Percentiles rank a stretch among this genome's conserved stretches.
phyloP scores from a whole-genome alignment of 352 stramenopile genomes.

The Globisporangium nodosum region DNA sequence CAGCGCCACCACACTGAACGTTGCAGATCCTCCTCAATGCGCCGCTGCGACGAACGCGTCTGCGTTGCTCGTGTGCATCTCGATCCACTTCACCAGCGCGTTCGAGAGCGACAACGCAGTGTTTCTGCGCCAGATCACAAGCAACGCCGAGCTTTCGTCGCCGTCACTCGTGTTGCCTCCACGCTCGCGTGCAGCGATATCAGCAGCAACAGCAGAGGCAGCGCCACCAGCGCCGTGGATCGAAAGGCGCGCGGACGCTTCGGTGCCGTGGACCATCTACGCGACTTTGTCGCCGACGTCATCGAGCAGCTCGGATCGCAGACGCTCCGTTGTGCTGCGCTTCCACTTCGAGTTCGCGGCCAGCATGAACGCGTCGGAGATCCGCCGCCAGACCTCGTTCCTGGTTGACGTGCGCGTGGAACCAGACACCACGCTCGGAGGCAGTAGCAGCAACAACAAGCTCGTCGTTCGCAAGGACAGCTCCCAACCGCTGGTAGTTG shows the following conservation, averaged over 20 bases:
- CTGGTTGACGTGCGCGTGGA: conserved; percentile 3
- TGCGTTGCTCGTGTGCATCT: not conserved
- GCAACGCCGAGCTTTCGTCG: conserved; percentile 2
- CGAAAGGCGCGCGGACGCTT: not conserved
- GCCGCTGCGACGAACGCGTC: not conserved
- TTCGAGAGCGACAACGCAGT: not conserved
- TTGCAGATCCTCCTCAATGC: not conserved
- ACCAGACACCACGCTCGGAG: too few relatives aligned
- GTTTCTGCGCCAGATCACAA: conserved; percentile 8
- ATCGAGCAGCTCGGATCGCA: not conserved
- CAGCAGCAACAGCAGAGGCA: too few relatives aligned
- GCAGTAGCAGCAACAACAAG: not conserved
- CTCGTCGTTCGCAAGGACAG: conserved; percentile 1
- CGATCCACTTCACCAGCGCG: conserved; percentile 4
- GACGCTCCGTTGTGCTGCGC: not conserved
- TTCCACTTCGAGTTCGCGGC: conserved; percentile 7
- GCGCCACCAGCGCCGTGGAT: conserved; percentile 3
- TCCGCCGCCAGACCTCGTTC: not conserved
- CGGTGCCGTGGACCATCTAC: conserved; percentile 3
- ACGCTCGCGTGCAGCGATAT: not conserved
- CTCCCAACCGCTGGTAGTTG: not conserved
- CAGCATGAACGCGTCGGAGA: not conserved
- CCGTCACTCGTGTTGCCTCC: conserved; percentile 1
- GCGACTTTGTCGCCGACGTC: not conserved
- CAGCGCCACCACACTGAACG: not conserved